Evolutionary conservation across 805 yeast species (phyloP).

Genomic region (Metschnikowia reukaufii): DNA sequence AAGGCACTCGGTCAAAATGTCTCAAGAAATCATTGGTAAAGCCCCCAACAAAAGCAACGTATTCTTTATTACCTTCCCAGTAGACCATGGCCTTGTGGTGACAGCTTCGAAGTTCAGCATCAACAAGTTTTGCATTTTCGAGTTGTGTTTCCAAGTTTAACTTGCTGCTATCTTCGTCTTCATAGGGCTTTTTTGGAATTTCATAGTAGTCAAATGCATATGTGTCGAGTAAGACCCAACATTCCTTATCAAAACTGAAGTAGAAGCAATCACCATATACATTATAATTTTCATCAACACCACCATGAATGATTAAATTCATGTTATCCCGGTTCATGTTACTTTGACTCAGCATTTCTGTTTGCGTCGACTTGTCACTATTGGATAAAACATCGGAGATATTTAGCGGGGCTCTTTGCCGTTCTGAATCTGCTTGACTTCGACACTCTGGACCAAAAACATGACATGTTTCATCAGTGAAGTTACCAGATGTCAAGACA

Average conservation of each 20-base stretch:
- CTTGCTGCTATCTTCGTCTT: constrained; percentile 29
- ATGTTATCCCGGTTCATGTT: not conserved
- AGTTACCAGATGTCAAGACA: constrained; percentile 22
- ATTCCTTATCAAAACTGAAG: constrained; percentile 33
- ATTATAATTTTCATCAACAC: constrained; percentile 31
- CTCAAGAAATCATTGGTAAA: constrained; percentile 38
- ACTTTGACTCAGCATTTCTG: constrained; percentile 19
- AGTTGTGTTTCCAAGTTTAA: constrained; percentile 27
- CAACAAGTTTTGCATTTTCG: constrained; percentile 29
- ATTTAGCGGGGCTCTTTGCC: not conserved
- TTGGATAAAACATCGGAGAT: not conserved
- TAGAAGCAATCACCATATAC: constrained; percentile 35
- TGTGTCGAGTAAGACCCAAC: constrained; percentile 36
- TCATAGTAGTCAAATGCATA: constrained; percentile 38
- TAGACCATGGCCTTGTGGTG: constrained; percentile 40
- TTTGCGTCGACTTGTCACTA: not conserved
- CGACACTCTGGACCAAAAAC: constrained; percentile 5
- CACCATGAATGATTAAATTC: constrained; percentile 41
- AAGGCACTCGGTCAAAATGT: constrained; percentile 30
- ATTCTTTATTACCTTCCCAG: constrained; percentile 33
- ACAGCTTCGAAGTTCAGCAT: constrained; percentile 44
- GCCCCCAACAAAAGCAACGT: constrained; percentile 42
- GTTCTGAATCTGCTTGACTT: not conserved
- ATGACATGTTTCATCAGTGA: constrained; percentile 8
- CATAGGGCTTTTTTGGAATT: constrained; percentile 25